Conservation (phyloP, 345 rosid genomes). For the Melastoma malabathricum region DNA sequence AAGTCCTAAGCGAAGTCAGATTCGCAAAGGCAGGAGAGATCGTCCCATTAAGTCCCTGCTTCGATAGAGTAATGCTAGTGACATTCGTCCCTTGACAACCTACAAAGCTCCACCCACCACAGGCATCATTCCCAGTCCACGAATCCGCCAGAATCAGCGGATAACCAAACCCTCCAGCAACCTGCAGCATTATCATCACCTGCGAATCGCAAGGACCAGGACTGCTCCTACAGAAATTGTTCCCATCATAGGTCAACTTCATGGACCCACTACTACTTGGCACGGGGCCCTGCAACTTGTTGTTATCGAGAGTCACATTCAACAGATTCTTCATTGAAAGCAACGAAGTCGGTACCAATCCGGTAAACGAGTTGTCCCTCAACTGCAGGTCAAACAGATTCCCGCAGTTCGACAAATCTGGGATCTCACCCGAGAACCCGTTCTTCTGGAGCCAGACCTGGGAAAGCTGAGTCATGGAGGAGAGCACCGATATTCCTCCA, state of each 20-base stretch:
- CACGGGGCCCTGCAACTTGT: conserved; percentile 59
- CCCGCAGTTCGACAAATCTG: conserved; percentile 48
- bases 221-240: conserved; percentile 34
- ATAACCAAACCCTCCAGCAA: conserved; percentile 56
- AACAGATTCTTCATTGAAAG: conserved; percentile 18
- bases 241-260: conserved; percentile 9
- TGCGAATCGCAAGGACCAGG: conserved; percentile 36
- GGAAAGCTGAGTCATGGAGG: conserved; percentile 35
- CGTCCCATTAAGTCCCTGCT: conserved; percentile 31
- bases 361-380: conserved; percentile 63
- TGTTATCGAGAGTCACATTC: conserved; percentile 44
- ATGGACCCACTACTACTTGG: conserved; percentile 27
- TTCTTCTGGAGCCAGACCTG: conserved; percentile 72
- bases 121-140: conserved; percentile 68
- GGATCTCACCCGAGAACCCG: conserved; percentile 56
- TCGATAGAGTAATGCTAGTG: conserved; percentile 29
- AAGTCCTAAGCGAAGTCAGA: conserved; percentile 34
- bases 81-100: conserved; percentile 35
- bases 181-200: conserved; percentile 41
- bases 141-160: conserved; percentile 43
- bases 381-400: conserved; percentile 53
- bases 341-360: conserved; percentile 39
- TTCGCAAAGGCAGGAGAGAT: conserved; percentile 52
- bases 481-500: conserved; percentile 46
- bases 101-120: conserved; percentile 41